Base-by-base conservation (phyloP, 2,329 filamentous ascomycete genomes). In the Nemania abortiva region DNA sequence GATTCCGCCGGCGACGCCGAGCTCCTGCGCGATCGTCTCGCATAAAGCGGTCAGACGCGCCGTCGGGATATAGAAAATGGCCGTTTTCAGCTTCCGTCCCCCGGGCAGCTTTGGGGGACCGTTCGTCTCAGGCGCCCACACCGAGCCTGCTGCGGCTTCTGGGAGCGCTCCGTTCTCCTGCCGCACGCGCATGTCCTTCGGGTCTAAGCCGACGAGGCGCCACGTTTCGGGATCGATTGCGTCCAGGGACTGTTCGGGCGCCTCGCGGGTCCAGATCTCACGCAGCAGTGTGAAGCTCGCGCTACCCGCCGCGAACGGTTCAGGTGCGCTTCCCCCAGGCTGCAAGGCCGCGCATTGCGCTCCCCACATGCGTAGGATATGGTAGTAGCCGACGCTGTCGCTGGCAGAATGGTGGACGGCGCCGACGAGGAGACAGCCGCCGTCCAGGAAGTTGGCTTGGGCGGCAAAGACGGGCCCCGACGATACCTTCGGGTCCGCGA, bases 381-480 rank as follows among this genome's bases (percentile, higher is more conserved):
- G 22, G 15, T 10, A 9, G 2, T 20, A 20, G 9, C 27, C 55
- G 29, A n/a, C 42, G n/a, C 61, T 52, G 24, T 64, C 61, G 9
- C 20, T 29, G 15, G 15, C 61, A 5, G 47, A n/a, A 24, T 65
- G 63, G 45, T 24, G 27, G 4, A 42, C 45, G 13, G 45, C 39
- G 1, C 18, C 42, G 10, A 22, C 24, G 3, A 65, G 22, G 3
- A 65, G 6, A n/a, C 54, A 59, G 4, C 22, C 63, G 3, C 63
- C 63, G 4, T 45, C 45, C 9, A 65, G 22, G 55, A 65, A 65
- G 18, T 65, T 65, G 45, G 55, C 63, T 18, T 65, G 63, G 6
- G 45, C 63, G 42, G n/a, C 59, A 58, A n/a, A 53, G 29, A 20
- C 59, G 55, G 13, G 63, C 31, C 15, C 55, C 55, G 20, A 53